Conservation (phyloP, 768 basidiomycete genomes). For the Cubamyces lactineus region DNA sequence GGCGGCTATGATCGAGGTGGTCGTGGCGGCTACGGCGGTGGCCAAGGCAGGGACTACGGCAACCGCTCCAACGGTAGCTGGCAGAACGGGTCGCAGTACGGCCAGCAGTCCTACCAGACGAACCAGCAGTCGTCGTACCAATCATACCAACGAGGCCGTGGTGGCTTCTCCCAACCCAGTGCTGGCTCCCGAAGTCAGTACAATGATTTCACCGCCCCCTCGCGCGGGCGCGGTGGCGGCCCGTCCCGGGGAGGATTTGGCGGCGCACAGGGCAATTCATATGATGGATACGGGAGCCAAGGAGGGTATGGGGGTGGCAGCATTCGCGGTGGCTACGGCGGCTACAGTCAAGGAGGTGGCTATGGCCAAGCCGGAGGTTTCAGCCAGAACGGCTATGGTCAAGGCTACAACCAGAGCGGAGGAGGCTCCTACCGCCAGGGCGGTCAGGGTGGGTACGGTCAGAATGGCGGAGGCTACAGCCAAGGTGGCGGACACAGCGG, state of each 20-base stretch:
- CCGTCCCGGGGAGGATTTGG: conserved; percentile 27
- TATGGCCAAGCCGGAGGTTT: conserved; percentile 31
- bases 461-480: conserved; percentile 43
- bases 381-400: conserved; percentile 39
- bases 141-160: conserved; percentile 21
- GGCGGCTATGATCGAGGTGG: conserved; percentile 46
- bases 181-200: conserved; percentile 24
- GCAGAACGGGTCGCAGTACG: conserved; percentile 18
- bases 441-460: conserved; percentile 40
- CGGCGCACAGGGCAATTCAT: conserved; percentile 11
- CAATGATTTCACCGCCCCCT: conserved; percentile 28
- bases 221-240: conserved; percentile 31
- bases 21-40: conserved; percentile 36
- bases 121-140: conserved; percentile 18
- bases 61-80: conserved; percentile 15
- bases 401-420: conserved; percentile 37
- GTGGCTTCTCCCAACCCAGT: conserved; percentile 19
- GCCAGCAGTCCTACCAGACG: conserved; percentile 14
- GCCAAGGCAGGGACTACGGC: conserved; percentile 21
- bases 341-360: conserved; percentile 38
- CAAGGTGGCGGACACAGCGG: conserved; percentile 41
- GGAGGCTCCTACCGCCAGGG: conserved; percentile 3
- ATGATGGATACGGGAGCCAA: conserved; percentile 18
- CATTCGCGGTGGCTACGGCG: conserved; percentile 37
- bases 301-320: conserved; percentile 33